Conservation (phyloP, 78 protist genomes). For the Creolimax fragrantissima region DNA sequence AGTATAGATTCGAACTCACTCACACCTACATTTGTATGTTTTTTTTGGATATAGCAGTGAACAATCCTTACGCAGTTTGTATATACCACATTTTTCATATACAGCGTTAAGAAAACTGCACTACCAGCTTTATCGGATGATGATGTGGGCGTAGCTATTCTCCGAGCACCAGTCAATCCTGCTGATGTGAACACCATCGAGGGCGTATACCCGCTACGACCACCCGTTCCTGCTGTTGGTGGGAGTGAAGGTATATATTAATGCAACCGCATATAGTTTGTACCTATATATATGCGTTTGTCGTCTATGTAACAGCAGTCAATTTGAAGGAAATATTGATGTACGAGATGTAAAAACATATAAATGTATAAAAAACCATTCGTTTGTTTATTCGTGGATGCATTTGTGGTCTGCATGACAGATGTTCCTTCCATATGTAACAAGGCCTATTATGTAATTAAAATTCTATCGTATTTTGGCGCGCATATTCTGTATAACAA, state of each 20-base stretch:
- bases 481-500: no score
- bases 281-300: not conserved
- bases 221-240: conserved; percentile 70
- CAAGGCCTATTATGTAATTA: no score
- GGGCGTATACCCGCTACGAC: conserved; percentile 67
- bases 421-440: no score
- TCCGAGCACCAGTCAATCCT: conserved; percentile 80
- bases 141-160: conserved; percentile 35
- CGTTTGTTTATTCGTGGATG: no score
- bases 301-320: not conserved
- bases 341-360: not conserved
- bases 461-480: no score
- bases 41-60: no score
- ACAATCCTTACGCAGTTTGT: no score
- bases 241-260: conserved; percentile 60
- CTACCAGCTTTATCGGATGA: not conserved
- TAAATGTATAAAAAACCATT: not conserved
- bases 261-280: not conserved
- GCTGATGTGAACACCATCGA: conserved; percentile 71
- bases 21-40: no score
- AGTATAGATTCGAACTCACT: no score
- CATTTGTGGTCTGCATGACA: no score
- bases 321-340: not conserved
- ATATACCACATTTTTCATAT: no score
- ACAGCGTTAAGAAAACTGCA: not conserved